Evolutionary conservation across 2,329 filamentous ascomycete species (phyloP).

Genomic region (Leptographium lundbergii): DNA sequence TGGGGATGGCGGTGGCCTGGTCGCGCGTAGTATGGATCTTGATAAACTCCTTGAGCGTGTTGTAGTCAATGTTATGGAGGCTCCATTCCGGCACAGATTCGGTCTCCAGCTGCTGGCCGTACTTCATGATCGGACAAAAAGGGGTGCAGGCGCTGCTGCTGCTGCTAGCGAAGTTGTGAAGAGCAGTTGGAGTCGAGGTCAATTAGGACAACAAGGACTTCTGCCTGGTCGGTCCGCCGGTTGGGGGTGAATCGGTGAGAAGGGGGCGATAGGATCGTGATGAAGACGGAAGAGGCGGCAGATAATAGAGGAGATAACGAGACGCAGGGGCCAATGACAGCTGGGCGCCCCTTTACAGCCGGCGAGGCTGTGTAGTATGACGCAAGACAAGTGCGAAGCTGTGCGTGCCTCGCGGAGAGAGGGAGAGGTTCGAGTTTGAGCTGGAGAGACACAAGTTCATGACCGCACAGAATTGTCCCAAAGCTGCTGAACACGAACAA

Average conservation of each 20-base stretch:
- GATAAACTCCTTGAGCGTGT: constrained; percentile 74
- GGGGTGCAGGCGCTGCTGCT: too few species aligned
- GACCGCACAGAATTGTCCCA: too few species aligned
- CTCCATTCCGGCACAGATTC: constrained; percentile 75
- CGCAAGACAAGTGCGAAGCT: too few species aligned
- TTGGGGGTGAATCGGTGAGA: not conserved
- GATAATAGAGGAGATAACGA: not conserved
- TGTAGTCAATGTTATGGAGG: constrained; percentile 79
- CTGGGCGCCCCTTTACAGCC: not conserved
- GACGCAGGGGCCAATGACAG: not conserved
- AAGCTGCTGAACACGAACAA: too few species aligned
- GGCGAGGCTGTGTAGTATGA: too few species aligned
- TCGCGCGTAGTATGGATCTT: constrained; percentile 64
- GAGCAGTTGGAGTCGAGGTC: not conserved
- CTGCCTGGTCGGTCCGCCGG: not conserved
- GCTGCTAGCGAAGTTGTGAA: too few species aligned
- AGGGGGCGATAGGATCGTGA: not conserved
- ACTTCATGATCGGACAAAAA: constrained; percentile 48
- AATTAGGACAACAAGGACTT: not conserved
- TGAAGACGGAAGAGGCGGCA: not conserved
- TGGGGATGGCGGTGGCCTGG: constrained; percentile 56
- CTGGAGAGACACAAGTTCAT: too few species aligned
- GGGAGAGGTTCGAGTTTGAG: too few species aligned
- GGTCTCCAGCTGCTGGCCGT: constrained; percentile 59
- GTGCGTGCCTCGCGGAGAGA: too few species aligned